Evolutionary conservation across 371 early-diverging fungal species (phyloP), one percentile per base, ranked within the genome.

Genomic region (Rhizomucor pusillus): DNA sequence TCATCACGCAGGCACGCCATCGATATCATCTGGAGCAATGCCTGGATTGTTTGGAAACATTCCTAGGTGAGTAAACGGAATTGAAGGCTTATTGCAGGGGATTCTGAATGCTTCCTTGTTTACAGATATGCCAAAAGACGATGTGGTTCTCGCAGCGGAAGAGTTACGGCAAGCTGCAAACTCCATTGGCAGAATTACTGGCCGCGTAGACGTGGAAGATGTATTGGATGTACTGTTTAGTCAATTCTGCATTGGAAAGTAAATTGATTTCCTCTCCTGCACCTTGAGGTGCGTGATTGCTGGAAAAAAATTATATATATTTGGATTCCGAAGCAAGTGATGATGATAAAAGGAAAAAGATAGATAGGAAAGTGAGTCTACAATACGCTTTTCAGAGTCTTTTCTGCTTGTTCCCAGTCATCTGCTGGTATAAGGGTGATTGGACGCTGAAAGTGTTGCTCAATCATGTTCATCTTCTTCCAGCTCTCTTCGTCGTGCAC

Each of bases 171-270:
- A 73, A 23, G 91, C 90, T 6, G 85, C 85, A 3, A 71, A 83
- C 33, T 80, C 85, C 1, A 47, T 92, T 9, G 90, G 90, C 5
- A 73, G 81, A 54, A 89, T 92, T 56, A 91, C 92, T 2, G 90
- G 92, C 13, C 66, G 75, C 9, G 81, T 88, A 4, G 86, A 87
- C 62, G 84, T 86, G 10, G 91, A 92, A 55, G 82, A 90, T 54
- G 81, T 92, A 4, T 67, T 92, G 20, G 91, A 89, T 66, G 82
- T 80, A 10, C 59, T 92, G 18, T 92, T 92, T 67, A 73, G 86
- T 23, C 83, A 88, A 45, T 91, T 91, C 56, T 91, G 92, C 60
- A 92, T 92, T 47, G 93, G 91, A 25, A 92, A 92, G 71, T 92
- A 78, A 64, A 47, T 5, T 35, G 29, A 6, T n/a, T n/a, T n/a